Conservation (phyloP, 2,329 filamentous ascomycete genomes). For the Incumbomyces lentus region DNA sequence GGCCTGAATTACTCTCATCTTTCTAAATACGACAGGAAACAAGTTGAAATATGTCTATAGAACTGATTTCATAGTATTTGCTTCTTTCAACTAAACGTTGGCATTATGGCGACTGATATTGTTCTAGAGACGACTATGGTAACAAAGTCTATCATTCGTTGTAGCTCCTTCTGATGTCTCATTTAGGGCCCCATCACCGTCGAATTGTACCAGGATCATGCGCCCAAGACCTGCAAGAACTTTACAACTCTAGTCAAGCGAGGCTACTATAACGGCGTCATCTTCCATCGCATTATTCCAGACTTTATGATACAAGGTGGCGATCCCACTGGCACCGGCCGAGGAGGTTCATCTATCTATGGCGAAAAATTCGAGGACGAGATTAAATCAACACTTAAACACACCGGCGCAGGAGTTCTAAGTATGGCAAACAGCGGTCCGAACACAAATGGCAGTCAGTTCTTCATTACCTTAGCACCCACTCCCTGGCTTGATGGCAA, state of each 20-base stretch:
- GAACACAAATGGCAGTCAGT: conserved; percentile 89
- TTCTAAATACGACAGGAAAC: background rate
- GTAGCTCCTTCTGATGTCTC: conserved; percentile 1
- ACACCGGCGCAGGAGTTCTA: conserved; percentile 86
- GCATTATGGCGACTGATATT: conserved; percentile 63
- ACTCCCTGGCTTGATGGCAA: conserved; percentile 96
- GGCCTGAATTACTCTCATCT: conserved; percentile 4
- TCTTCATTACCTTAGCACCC: conserved; percentile 88
- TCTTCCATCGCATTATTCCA: conserved; percentile 91
- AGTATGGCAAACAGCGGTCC: conserved; percentile 94
- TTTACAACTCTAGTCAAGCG: conserved; percentile 68
- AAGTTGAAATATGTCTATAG: background rate
- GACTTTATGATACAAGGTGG: conserved; percentile 96
- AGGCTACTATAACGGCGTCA: conserved; percentile 76
- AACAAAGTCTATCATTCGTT: conserved; percentile 17
- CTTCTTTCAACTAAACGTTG: background rate
- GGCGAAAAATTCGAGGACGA: conserved; percentile 93
- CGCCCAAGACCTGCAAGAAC: conserved; percentile 79
- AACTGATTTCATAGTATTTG: background rate
- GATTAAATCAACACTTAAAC: conserved; percentile 66
- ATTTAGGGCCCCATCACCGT: conserved; percentile 67
- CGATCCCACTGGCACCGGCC: conserved; percentile 86
- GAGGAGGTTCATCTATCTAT: conserved; percentile 80
- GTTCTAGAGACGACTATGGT: conserved; percentile 80
- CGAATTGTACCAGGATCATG: conserved; percentile 84